Base-by-base conservation (phyloP, 1,284 basidiomycete species). In the Crepidotus sp. region DNA sequence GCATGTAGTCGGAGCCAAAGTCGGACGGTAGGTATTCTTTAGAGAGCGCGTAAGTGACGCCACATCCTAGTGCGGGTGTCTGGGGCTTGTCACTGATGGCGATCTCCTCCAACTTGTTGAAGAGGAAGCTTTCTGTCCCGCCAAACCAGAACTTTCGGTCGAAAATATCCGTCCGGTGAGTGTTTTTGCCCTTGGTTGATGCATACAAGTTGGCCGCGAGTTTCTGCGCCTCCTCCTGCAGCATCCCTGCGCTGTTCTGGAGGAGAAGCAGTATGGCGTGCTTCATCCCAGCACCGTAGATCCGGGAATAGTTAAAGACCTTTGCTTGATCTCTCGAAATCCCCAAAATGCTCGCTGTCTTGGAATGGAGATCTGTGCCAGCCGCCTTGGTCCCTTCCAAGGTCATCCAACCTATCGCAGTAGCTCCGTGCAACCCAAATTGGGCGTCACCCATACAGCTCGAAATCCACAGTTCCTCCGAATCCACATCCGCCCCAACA, bases 401-500 rank as follows among this genome's bases (percentile, higher is more conserved):
- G 9, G 95, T 98, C 95, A 98, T 98, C 96, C 95, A 98, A 0
- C 95, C 96, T 35, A 99, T 83, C 0, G 95, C 93, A 0, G 94
- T 97, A 3, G 93, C 92, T 13, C 96, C 95, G 56, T 99, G 95
- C 46, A 97, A 65, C 6, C 95, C 96, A 60, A 98, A 97, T 64
- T 99, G 95, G 0, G 94, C 91, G 59, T 99, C 96, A 3, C 95
- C 95, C 91, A 98, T 96, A 49, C 93, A 91, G 57, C 90, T 94
- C 36, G 94, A 96, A 55, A 98, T 98, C 96, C 96, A 99, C 18
- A 99, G 71, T 64, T 99, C 96, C 65, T 99, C 94, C 24, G 91
- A 96, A 63, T 99, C 95, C 15, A 98, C 96, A 61, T 99, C 96
- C 0, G 96, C 96, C 8, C 96, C 96, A 17, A 98, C 94, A 48